Conservation (phyloP, 108 stramenopile genomes). For the Chaetoceros muelleri region DNA sequence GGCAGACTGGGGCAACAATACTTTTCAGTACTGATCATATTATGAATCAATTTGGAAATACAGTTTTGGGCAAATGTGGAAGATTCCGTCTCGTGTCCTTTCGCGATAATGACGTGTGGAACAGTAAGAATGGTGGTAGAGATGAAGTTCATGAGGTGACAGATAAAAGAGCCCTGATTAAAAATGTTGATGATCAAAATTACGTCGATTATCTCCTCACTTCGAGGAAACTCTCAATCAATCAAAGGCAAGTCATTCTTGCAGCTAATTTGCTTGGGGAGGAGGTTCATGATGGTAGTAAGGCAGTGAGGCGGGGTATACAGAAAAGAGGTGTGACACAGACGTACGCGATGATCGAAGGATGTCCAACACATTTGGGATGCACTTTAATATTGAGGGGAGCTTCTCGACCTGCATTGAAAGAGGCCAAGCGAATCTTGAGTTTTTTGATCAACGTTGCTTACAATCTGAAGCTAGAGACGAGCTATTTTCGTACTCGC, state of each 20-base stretch:
- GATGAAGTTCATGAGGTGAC: not conserved
- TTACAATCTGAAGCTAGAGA: slow-evolving; percentile 92
- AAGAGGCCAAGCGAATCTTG: slow-evolving; percentile 81
- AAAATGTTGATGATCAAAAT: slow-evolving; percentile 5
- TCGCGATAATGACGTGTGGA: slow-evolving; percentile 74
- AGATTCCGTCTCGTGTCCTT: slow-evolving; percentile 85
- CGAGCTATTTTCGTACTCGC: slow-evolving; percentile 80
- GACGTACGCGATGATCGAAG: slow-evolving; percentile 79
- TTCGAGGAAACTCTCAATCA: slow-evolving; percentile 30
- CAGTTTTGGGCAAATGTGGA: slow-evolving; percentile 52
- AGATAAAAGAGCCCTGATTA: not conserved
- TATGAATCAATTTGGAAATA: slow-evolving; percentile 69
- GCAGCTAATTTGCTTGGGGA: slow-evolving; percentile 75
- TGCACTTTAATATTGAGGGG: slow-evolving; percentile 88
- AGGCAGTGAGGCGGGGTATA: slow-evolving; percentile 65
- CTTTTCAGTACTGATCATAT: slow-evolving; percentile 85
- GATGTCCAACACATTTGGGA: slow-evolving; percentile 84
- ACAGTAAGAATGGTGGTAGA: slow-evolving; percentile 2
- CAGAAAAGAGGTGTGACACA: slow-evolving; percentile 77
- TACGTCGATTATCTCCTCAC: not conserved
- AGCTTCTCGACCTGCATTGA: slow-evolving; percentile 60
- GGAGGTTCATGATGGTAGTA: slow-evolving; percentile 61
- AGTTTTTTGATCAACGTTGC: slow-evolving; percentile 76
- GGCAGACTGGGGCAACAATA: slow-evolving; percentile 88
- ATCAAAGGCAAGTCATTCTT: slow-evolving; percentile 57